These are phyloP conservation scores for Penicillium frequentans DNA, from an alignment of 2,329 filamentous ascomycete species.

Conservation along the genomic window DNA sequence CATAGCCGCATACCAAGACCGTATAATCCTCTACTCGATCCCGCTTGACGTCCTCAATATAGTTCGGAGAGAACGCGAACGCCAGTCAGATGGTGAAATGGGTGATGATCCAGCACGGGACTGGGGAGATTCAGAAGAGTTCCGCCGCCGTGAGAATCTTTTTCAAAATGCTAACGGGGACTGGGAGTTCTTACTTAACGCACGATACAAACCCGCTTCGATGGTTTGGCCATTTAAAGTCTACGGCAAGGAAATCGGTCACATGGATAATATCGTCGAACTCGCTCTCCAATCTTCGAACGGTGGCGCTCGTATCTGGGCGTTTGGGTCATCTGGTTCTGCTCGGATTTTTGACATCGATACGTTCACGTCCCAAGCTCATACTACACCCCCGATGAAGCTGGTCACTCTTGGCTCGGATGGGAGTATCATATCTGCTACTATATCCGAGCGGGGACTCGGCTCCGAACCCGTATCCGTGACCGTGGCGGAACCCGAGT, in stretches of 20 bases:
- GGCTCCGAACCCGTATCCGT: not conserved
- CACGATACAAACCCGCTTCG: conserved; percentile 35
- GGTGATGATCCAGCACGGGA: conserved; percentile 34
- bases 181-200: conserved; percentile 43
- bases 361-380: conserved; percentile 22
- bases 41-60: conserved; percentile 57
- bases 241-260: conserved; percentile 51
- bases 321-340: conserved; percentile 47
- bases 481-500: conserved; percentile 3
- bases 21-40: conserved; percentile 61
- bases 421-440: conserved; percentile 25
- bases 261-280: conserved; percentile 49
- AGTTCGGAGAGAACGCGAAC: conserved; percentile 34
- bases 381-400: conserved; percentile 23
- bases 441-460: conserved; percentile 16
- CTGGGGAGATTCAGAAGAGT: conserved; percentile 29
- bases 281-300: conserved; percentile 47
- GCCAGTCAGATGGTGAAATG: conserved; percentile 33
- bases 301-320: conserved; percentile 53
- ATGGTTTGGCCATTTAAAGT: conserved; percentile 53
- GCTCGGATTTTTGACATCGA: conserved; percentile 51
- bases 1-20: conserved; percentile 55
- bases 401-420: conserved; percentile 25
- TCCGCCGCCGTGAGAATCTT: conserved; percentile 29
- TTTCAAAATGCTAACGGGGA: conserved; percentile 37